Conservation (phyloP, 163 green algal species). For the Volvox carteri region DNA sequence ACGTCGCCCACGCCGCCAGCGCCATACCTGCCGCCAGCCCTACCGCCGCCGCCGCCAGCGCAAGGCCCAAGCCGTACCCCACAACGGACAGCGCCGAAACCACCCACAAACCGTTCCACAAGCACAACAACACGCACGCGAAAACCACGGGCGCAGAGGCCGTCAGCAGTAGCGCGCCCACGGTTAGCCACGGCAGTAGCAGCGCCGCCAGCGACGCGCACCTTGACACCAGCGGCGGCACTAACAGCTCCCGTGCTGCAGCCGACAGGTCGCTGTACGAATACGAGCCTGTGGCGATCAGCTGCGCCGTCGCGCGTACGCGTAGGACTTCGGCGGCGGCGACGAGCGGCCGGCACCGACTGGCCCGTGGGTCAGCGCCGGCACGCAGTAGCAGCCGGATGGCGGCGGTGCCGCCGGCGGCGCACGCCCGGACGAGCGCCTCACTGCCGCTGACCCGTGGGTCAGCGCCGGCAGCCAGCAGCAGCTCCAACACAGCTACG, state of each 20-base stretch:
- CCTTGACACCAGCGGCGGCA: conserved; percentile 22
- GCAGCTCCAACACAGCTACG: not conserved
- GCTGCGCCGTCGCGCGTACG: not conserved
- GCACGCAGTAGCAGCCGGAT: conserved; percentile 30
- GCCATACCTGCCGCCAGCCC: conserved; percentile 17
- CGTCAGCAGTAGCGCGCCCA: conserved; percentile 33
- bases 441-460: conserved; percentile 26
- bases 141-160: conserved; percentile 32
- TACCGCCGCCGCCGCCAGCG: conserved; percentile 36
- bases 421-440: conserved; percentile 10
- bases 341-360: conserved; percentile 8
- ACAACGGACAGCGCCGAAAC: conserved; percentile 27
- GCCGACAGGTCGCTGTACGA: conserved; percentile 6
- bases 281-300: conserved; percentile 19
- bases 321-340: conserved; percentile 28
- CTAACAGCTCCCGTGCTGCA: not conserved
- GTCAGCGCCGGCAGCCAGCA: conserved; percentile 30
- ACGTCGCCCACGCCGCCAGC: conserved; percentile 33
- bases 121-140: conserved; percentile 28
- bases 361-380: conserved; percentile 43
- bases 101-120: conserved; percentile 48
- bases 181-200: conserved; percentile 25
- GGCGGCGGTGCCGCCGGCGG: conserved; percentile 8
- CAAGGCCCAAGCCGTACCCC: conserved; percentile 30
- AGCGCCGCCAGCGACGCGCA: not conserved